Evolutionary conservation across 148 eudicot species (phyloP).

Genomic region (Rhododendron simsii): DNA sequence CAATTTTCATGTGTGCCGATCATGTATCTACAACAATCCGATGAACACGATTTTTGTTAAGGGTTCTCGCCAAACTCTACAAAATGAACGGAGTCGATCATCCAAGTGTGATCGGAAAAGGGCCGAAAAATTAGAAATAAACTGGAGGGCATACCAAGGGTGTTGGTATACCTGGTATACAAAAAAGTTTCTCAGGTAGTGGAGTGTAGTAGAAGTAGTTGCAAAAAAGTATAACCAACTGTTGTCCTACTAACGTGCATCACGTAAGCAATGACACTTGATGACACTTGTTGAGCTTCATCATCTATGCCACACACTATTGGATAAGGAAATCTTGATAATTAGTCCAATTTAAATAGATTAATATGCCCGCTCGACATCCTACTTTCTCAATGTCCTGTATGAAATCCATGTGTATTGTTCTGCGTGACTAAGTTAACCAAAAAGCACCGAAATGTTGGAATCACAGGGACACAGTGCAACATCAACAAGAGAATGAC

Average conservation of each 20-base stretch:
- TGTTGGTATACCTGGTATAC: too few species aligned
- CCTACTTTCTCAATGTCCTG: background rate
- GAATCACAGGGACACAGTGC: background rate
- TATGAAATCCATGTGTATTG: background rate
- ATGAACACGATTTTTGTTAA: too few species aligned
- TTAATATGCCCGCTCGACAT: background rate
- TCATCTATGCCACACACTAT: background rate
- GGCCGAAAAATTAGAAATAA: too few species aligned
- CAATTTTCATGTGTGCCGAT: too few species aligned
- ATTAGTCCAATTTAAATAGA: background rate
- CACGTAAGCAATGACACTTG: background rate
- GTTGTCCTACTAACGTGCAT: background rate
- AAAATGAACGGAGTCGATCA: too few species aligned
- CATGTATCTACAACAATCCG: too few species aligned
- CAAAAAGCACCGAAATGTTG: background rate
- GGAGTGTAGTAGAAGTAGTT: background rate
- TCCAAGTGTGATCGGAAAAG: too few species aligned
- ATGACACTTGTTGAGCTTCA: background rate
- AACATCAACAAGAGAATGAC: background rate
- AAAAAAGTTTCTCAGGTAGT: too few species aligned
- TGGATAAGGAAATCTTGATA: background rate
- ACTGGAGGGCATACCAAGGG: too few species aligned
- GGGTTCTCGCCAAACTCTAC: too few species aligned
- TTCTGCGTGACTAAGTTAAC: background rate
- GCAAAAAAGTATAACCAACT: background rate